A percentile compares a stretch with the other conserved stretches of the same genome.
phyloP scores from a whole-genome alignment of 176 grass and related monocot species.

The Oryza punctata region DNA sequence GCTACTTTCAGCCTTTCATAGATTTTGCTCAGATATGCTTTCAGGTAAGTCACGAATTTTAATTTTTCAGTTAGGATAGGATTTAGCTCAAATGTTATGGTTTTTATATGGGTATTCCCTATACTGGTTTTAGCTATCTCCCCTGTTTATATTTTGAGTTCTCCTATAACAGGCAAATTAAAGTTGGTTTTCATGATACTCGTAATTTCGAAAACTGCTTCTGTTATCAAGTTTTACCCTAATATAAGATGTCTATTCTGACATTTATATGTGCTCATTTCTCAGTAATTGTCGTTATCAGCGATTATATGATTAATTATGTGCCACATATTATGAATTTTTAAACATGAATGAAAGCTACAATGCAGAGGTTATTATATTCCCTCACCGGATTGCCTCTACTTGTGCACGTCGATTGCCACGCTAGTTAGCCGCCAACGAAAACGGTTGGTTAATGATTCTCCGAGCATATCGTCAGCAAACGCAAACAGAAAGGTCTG shows the following conservation, averaged over 20 bases:
- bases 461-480: background rate
- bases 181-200: background rate
- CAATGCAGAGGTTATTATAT: background rate
- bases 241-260: background rate
- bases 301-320: background rate
- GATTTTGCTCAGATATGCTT: background rate
- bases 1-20: background rate
- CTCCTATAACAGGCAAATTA: background rate
- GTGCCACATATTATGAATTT: background rate
- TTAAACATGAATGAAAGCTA: background rate
- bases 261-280: background rate
- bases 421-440: background rate
- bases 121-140: background rate
- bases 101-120: background rate
- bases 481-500: background rate
- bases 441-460: background rate
- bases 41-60: background rate
- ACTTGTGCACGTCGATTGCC: background rate
- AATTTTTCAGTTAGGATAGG: background rate
- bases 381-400: background rate
- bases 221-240: background rate
- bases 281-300: background rate
- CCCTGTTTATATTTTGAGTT: background rate
- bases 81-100: background rate
- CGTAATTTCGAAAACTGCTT: background rate